Evolutionary conservation across 1,284 basidiomycete genomes (phyloP).

Genomic region (Trichosporon sp.): DNA sequence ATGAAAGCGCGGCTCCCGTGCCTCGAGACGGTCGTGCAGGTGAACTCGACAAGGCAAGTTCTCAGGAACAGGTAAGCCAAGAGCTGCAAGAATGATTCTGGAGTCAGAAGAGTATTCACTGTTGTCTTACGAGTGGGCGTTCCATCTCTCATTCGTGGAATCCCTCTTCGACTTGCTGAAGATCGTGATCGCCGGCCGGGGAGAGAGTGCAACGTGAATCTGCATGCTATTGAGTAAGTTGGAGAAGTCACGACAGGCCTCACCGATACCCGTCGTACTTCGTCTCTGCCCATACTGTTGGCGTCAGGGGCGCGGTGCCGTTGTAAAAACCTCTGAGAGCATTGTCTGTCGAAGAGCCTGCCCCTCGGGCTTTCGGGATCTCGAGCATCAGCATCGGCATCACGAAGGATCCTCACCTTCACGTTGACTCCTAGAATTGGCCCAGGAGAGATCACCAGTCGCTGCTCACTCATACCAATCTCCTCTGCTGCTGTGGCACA

Average conservation of each 20-base stretch:
- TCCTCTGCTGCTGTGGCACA: conserved; percentile 63
- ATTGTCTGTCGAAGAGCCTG: conserved; percentile 60
- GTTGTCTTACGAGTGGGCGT: conserved; percentile 65
- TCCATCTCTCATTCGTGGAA: conserved; percentile 71
- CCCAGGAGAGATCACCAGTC: conserved; percentile 33
- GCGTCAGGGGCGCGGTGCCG: not conserved
- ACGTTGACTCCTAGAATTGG: conserved; percentile 62
- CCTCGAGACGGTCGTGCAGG: not conserved
- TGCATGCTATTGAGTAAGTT: conserved; percentile 61
- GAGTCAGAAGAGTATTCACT: conserved; percentile 20
- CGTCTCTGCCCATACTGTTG: conserved; percentile 74
- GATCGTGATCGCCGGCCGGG: conserved; percentile 65
- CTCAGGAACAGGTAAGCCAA: conserved; percentile 59
- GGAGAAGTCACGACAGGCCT: conserved; percentile 14
- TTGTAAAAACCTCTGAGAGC: conserved; percentile 62
- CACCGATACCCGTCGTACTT: conserved; percentile 88
- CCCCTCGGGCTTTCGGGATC: conserved; percentile 80
- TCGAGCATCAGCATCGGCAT: conserved; percentile 43
- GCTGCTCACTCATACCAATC: conserved; percentile 26
- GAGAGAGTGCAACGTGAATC: conserved; percentile 69
- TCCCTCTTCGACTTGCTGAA: conserved; percentile 82
- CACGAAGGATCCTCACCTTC: conserved; percentile 57
- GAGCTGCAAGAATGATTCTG: conserved; percentile 67
- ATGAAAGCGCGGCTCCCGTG: not conserved
- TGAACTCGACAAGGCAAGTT: conserved; percentile 29